These are phyloP conservation scores for Paratrypanosoma confusum DNA, from an alignment of 208 protist species.

Conservation along the genomic window DNA sequence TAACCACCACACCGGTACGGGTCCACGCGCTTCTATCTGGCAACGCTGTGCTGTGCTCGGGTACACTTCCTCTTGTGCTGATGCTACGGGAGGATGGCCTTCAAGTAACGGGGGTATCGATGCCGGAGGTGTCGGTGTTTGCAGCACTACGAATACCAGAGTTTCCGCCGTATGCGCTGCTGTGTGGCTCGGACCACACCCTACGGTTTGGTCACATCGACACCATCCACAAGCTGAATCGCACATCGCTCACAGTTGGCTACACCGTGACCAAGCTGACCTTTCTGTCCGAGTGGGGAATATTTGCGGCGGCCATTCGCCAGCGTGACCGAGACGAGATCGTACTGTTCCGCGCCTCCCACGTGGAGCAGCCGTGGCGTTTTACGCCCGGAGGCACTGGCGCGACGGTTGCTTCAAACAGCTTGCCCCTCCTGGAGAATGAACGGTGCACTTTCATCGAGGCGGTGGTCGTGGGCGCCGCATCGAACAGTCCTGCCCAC, in stretches of 20 bases:
- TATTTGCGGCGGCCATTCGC: constrained; percentile 37
- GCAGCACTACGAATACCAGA: constrained; percentile 11
- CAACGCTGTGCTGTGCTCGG: constrained; percentile 41
- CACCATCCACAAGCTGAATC: constrained; percentile 34
- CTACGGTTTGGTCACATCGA: constrained; percentile 15
- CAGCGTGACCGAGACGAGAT: constrained; percentile 48
- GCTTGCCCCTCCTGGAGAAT: constrained; percentile 51
- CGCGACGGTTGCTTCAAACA: constrained; percentile 9
- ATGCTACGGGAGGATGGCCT: constrained; percentile 24
- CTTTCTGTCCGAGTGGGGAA: constrained; percentile 36
- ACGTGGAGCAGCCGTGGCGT: constrained; percentile 17
- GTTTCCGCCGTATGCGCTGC: constrained; percentile 15
- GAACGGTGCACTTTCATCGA: constrained; percentile 73
- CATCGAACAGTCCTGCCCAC: background rate
- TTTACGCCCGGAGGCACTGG: background rate
- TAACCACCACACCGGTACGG: too few species aligned
- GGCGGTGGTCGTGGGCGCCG: constrained; percentile 23
- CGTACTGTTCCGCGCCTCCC: constrained; percentile 22
- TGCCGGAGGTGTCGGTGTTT: constrained; percentile 14
- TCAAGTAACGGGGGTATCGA: constrained; percentile 35
- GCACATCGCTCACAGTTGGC: constrained; percentile 26
- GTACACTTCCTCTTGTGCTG: constrained; percentile 43
- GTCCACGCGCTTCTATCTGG: constrained; percentile 27
- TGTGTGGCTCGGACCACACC: constrained; percentile 10
- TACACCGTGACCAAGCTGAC: constrained; percentile 59